Conservation (phyloP, 1,284 basidiomycete species). For the Leccinum pallidistipes region DNA sequence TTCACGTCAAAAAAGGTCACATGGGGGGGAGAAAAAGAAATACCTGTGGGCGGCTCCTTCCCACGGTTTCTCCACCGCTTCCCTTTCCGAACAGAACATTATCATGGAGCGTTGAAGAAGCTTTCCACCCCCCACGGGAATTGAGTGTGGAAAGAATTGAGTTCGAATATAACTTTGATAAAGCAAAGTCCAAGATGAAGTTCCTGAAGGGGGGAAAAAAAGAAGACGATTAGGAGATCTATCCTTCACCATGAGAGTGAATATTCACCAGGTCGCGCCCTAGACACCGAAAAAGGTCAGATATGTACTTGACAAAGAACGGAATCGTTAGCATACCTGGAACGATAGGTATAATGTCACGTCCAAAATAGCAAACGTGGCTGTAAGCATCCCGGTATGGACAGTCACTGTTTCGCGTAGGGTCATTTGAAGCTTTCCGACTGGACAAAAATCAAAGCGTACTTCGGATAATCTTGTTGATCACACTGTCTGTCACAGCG, state of each 20-base stretch:
- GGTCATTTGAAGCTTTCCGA: neutral
- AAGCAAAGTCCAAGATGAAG: constrained; percentile 40
- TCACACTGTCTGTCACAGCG: constrained; percentile 12
- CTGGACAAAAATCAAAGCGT: neutral
- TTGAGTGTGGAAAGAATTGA: constrained; percentile 56
- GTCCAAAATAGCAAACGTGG: constrained; percentile 16
- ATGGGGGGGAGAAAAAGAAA: neutral
- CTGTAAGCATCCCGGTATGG: constrained; percentile 23
- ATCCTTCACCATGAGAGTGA: neutral
- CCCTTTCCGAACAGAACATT: constrained; percentile 16
- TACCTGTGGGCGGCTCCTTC: constrained; percentile 8
- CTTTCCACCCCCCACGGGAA: constrained; percentile 37
- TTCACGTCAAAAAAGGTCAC: neutral
- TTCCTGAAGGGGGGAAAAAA: neutral
- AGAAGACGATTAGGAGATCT: neutral
- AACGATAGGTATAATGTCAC: constrained; percentile 10
- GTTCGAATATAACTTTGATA: constrained; percentile 58
- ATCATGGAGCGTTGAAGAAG: neutral
- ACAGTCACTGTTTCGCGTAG: constrained; percentile 12
- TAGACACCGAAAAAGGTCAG: neutral
- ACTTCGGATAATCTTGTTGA: constrained; percentile 22
- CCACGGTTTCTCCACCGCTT: neutral
- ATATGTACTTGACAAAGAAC: neutral
- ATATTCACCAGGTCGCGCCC: constrained; percentile 3
- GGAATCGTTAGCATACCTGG: constrained; percentile 7